A percentile compares a stretch with the other conserved stretches of the same genome.
These are phyloP conservation scores for Annulohypoxylon bovei DNA, from an alignment of 495 filamentous ascomycete species.

Conservation along the genomic window DNA sequence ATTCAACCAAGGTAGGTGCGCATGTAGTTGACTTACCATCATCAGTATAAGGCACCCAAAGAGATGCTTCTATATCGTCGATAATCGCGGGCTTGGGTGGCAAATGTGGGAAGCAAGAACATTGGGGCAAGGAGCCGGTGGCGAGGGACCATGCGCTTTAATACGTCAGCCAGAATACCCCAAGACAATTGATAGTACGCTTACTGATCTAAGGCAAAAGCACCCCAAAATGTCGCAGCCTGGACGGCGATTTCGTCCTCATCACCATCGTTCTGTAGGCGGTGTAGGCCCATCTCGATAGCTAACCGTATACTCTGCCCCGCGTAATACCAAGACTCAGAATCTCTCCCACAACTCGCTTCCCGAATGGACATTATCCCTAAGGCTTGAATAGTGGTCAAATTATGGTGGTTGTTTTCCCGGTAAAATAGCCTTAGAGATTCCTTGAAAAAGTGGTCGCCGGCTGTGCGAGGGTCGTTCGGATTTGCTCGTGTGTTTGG, in stretches of 20 bases:
- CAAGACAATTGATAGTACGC: conserved; percentile 27
- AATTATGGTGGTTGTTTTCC: conserved; percentile 64
- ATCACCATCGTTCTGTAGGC: conserved; percentile 53
- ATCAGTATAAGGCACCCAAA: conserved; percentile 69
- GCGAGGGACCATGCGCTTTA: conserved; percentile 70
- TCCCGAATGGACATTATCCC: conserved; percentile 77
- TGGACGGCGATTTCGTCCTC: conserved; percentile 69
- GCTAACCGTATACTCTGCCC: conserved; percentile 72
- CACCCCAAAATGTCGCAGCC: conserved; percentile 76
- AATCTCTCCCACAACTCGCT: conserved; percentile 70
- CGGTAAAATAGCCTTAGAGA: conserved; percentile 68
- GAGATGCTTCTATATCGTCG: conserved; percentile 61
- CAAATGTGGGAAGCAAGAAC: conserved; percentile 64
- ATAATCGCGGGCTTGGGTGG: conserved; percentile 67
- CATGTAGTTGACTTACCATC: conserved; percentile 54
- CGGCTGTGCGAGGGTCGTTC: conserved; percentile 69
- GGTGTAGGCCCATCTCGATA: conserved; percentile 73
- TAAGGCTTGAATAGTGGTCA: conserved; percentile 83
- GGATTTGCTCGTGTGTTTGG: conserved; percentile 69
- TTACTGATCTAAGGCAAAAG: conserved; percentile 76
- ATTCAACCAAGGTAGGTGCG: neutral
- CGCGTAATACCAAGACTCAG: conserved; percentile 73
- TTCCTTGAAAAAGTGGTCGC: conserved; percentile 78
- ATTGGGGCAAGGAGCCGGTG: conserved; percentile 70
- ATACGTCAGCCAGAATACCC: conserved; percentile 40